Evolutionary conservation across 805 yeast genomes (phyloP), one percentile per base, ranked within the genome.

Genomic region (Nematodospora valgi): DNA sequence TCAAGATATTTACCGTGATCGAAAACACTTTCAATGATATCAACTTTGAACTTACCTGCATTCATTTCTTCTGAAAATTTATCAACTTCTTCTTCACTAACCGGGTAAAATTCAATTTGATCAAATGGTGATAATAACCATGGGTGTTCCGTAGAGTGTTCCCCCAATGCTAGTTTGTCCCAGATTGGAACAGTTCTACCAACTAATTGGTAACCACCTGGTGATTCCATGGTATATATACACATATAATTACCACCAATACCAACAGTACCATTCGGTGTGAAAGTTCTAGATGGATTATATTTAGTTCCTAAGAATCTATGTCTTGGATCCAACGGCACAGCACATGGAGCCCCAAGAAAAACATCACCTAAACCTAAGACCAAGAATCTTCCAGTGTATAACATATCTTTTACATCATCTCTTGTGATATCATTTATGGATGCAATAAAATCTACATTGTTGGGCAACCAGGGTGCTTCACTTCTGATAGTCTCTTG

Each of bases 171-270:
- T 50, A 91, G 73, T 65, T 87, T 89, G 59, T 91, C 98, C 98
- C 98, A 91, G 49, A 91, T 89, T 36, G 98, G 98, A 46, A 93
- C 80, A 8, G 98, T 91, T 56, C 98, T 78, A 38, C 98, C 98
- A 43, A 88, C 91, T 49, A 91, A 74, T 66, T 91, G 98, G 64
- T 91, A 91, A 21, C 98, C 98, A 64, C 98, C 98, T 31, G 98
- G 98, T 17, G 96, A 87, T 47, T 87, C 94, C 91, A 91, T 89
- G 21, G 98, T 87, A 63, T 91, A 91, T 49, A 91, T 89, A 68
- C 98, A 91, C 98, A 91, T 89, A 73, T 88, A 93, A 86, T 84
- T 87, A 49, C 98, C 98, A 44, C 98, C 98, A 56, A 93, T 82
- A 54, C 98, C 98, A 43, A 91, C 98, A 23, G 93, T 85, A 48